phyloP scores from a whole-genome alignment of 202 grass and related monocot genomes.

The Bolboschoenoplectus hybrid region DNA sequence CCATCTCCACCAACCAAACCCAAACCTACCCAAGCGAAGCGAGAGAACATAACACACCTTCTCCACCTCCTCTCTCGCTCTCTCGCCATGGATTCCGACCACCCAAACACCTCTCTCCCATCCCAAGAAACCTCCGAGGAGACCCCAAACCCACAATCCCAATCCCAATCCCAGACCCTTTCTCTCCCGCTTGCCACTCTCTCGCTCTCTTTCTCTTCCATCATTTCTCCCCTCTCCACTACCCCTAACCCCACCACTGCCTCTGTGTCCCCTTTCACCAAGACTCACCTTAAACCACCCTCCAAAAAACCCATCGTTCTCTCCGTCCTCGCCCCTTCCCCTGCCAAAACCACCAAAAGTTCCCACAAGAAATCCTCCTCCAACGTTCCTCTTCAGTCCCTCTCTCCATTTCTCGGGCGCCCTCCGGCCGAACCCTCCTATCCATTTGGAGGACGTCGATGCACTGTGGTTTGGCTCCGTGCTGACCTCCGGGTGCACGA shows the following conservation, averaged over 20 bases:
- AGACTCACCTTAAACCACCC: constrained; percentile 21
- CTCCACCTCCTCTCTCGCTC: constrained; percentile 39
- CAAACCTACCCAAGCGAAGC: neutral
- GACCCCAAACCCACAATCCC: constrained; percentile 46
- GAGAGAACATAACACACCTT: neutral
- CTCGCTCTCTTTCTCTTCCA: constrained; percentile 43
- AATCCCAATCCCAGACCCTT: constrained; percentile 57
- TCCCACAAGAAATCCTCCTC: constrained; percentile 48
- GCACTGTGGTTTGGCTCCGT: constrained; percentile 86
- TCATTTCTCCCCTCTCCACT: constrained; percentile 46
- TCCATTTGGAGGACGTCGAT: constrained; percentile 58
- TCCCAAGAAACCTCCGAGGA: constrained; percentile 40
- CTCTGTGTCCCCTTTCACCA: constrained; percentile 37
- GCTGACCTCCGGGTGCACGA: constrained; percentile 86
- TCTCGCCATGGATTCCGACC: constrained; percentile 33
- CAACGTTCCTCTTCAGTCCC: constrained; percentile 52
- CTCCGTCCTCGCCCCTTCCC: constrained; percentile 39
- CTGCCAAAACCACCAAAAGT: constrained; percentile 15
- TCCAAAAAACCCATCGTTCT: constrained; percentile 44
- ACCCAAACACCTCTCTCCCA: constrained; percentile 34
- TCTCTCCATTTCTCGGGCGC: constrained; percentile 53
- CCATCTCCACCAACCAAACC: constrained; percentile 10
- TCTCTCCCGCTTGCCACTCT: constrained; percentile 48
- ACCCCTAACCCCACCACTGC: constrained; percentile 52
- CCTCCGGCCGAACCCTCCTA: constrained; percentile 49